Percentiles rank a stretch among this genome's conserved stretches.
Conservation (phyloP, 306 rosid species). For the Lagenaria siceraria region DNA sequence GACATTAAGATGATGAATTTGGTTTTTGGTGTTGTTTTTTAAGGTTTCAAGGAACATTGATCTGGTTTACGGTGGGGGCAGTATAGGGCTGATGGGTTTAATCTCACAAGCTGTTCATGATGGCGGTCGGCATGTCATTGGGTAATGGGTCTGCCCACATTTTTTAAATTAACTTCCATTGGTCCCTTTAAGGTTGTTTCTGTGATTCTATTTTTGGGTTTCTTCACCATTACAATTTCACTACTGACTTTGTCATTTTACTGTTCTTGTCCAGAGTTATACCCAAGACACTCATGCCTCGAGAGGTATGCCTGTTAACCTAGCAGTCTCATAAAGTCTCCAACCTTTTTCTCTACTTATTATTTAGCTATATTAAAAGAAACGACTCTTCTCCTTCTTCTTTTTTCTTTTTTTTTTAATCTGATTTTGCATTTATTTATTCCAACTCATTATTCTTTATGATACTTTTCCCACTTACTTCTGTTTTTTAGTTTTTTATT, state of each 20-base stretch:
- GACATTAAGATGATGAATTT: neutral
- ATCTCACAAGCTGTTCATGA: conserved; percentile 99
- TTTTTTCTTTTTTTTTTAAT: neutral
- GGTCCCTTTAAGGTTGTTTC: conserved; percentile 11
- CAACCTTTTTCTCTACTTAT: conserved; percentile 21
- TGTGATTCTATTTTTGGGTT: conserved; percentile 9
- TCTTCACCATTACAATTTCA: conserved; percentile 19
- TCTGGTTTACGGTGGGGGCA: conserved; percentile 97
- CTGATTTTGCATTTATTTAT: neutral
- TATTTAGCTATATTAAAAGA: neutral
- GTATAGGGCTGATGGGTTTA: conserved; percentile 97
- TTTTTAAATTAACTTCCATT: neutral
- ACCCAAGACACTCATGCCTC: conserved; percentile 99
- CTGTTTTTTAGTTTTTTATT: neutral
- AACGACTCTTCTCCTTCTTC: neutral
- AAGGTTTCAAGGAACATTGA: conserved; percentile 93
- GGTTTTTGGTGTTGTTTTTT: conserved; percentile 4
- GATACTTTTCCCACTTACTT: neutral
- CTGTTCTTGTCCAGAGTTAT: conserved; percentile 83
- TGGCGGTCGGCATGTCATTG: conserved; percentile 96
- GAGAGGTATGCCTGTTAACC: conserved; percentile 71
- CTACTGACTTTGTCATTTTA: conserved; percentile 44
- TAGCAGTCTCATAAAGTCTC: conserved; percentile 30
- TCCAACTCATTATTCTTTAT: neutral
- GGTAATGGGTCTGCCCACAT: conserved; percentile 38